Evolutionary conservation across 768 basidiomycete species (phyloP).

Genomic region (Trichaptum fuscoviolaceum): DNA sequence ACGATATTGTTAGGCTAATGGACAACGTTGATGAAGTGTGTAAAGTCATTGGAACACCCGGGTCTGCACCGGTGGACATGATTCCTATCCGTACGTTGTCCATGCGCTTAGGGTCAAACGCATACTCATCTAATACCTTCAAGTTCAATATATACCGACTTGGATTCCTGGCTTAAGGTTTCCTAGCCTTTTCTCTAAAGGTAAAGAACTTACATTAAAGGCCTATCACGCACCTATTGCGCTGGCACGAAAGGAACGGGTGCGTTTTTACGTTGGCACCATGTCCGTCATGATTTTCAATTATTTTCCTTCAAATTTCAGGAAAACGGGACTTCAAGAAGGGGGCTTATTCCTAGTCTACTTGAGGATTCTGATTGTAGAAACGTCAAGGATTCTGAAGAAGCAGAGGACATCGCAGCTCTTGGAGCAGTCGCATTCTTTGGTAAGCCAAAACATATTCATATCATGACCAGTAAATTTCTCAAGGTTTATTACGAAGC

Average conservation of each 20-base stretch:
- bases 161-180: neutral
- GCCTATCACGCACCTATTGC: neutral
- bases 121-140: too few relatives aligned
- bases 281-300: neutral
- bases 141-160: neutral
- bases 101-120: too few relatives aligned
- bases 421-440: neutral
- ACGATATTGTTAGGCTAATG: conserved; percentile 35
- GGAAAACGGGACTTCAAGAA: neutral
- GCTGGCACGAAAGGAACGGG: neutral
- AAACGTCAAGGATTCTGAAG: neutral
- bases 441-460: conserved; percentile 6
- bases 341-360: neutral
- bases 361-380: neutral
- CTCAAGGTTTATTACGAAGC: conserved; percentile 9
- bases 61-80: conserved; percentile 19
- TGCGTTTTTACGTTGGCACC: neutral
- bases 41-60: conserved; percentile 12
- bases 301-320: neutral
- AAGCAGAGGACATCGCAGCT: neutral
- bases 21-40: conserved; percentile 18
- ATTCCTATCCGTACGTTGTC: conserved; percentile 17
- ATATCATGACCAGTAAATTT: conserved; percentile 6
- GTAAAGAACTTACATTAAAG: neutral
- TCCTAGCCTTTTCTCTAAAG: neutral